These are phyloP conservation scores for Pontederia paniculata DNA, from an alignment of 176 grass and related monocot genomes.

Conservation along the genomic window DNA sequence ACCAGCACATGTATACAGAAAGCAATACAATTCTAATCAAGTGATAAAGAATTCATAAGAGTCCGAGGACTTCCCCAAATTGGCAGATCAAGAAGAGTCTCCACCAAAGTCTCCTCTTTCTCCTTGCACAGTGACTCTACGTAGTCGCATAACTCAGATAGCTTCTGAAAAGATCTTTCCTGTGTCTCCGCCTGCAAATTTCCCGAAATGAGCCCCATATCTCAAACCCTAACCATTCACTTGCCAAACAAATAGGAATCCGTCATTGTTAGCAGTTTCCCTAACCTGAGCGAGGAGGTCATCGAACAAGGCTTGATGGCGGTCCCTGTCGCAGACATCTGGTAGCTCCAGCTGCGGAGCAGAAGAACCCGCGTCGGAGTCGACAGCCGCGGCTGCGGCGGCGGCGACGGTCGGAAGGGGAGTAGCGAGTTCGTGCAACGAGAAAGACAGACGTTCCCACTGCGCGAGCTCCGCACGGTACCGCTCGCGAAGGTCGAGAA, in stretches of 20 bases:
- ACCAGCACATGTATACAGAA: not conserved
- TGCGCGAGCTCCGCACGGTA: slow-evolving; percentile 32
- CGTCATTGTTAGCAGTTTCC: not conserved
- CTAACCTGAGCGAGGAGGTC: slow-evolving; percentile 19
- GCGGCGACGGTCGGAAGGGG: slow-evolving; percentile 5
- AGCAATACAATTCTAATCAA: not conserved
- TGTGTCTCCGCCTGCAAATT: slow-evolving; percentile 21
- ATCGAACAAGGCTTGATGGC: slow-evolving; percentile 8
- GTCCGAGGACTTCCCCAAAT: slow-evolving; percentile 34
- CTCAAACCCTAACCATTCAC: not conserved
- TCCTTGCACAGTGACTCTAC: slow-evolving; percentile 3
- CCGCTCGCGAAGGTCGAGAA: slow-evolving; percentile 34
- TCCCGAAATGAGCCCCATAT: not conserved
- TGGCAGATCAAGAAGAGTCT: slow-evolving; percentile 18
- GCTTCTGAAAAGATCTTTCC: slow-evolving; percentile 2
- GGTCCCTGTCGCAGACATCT: too few species aligned
- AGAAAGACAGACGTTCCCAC: slow-evolving; percentile 41
- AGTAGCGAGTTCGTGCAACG: slow-evolving; percentile 1
- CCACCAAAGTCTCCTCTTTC: slow-evolving; percentile 20
- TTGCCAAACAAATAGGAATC: not conserved
- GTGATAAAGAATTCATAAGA: slow-evolving; percentile 11
- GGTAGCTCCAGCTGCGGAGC: not conserved
- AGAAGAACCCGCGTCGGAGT: not conserved
- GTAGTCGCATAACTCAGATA: slow-evolving; percentile 8
- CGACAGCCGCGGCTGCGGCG: not conserved